Evolutionary conservation across 805 yeast genomes (phyloP).

Genomic region (Citeromyces nyonsensis): DNA sequence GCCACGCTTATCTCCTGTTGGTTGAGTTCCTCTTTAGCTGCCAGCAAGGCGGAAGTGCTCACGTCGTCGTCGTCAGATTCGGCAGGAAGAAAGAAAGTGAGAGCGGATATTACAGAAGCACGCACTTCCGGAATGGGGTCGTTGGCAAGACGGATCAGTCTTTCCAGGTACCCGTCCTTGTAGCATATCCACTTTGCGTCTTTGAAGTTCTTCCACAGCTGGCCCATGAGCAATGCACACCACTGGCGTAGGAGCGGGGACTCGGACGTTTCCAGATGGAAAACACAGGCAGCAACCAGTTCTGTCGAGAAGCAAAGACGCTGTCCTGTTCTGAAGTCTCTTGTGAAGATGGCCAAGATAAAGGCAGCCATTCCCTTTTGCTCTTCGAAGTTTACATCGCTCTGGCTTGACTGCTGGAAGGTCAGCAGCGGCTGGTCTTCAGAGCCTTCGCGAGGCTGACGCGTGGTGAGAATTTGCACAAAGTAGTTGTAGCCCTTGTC

Average conservation of each 20-base stretch:
- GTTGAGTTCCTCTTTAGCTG: constrained; percentile 26
- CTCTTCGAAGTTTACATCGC: constrained; percentile 45
- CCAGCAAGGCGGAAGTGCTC: constrained; percentile 2
- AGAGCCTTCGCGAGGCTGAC: constrained; percentile 11
- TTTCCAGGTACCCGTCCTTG: constrained; percentile 45
- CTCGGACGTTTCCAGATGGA: constrained; percentile 56
- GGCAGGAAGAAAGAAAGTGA: constrained; percentile 52
- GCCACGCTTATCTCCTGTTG: constrained; percentile 63
- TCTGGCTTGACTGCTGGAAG: too few species aligned
- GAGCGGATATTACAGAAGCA: constrained; percentile 63
- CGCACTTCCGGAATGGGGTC: constrained; percentile 96
- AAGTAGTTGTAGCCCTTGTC: constrained; percentile 87
- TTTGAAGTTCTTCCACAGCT: constrained; percentile 55
- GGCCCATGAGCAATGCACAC: constrained; percentile 71
- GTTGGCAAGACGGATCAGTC: constrained; percentile 39
- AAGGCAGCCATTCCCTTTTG: constrained; percentile 95
- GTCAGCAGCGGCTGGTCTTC: constrained; percentile 1
- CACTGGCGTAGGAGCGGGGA: constrained; percentile 84
- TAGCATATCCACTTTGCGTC: constrained; percentile 63
- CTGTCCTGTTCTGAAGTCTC: constrained; percentile 71
- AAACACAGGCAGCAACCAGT: constrained; percentile 49
- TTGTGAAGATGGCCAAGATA: constrained; percentile 70
- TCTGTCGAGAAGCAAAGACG: constrained; percentile 64
- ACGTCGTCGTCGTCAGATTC: constrained; percentile 21
- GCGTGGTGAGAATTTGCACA: constrained; percentile 52